phyloP scores from a whole-genome alignment of 176 grass and related monocot genomes.

The Rhynchospora breviuscula region DNA sequence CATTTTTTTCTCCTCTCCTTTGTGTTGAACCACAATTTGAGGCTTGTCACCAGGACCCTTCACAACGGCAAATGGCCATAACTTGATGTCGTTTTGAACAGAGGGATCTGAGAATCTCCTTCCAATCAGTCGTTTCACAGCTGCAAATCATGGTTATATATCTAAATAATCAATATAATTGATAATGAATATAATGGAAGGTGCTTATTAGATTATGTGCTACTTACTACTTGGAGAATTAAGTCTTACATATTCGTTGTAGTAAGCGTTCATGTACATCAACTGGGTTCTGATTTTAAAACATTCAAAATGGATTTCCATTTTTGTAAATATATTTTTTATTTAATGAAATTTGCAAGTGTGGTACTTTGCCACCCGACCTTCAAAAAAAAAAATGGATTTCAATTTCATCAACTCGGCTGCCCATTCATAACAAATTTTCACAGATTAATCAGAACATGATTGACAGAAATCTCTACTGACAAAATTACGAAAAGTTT shows the following conservation, averaged over 20 bases:
- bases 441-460: not conserved
- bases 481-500: not conserved
- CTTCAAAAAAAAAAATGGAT: too few species aligned
- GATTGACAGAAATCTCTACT: not conserved
- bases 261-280: too few species aligned
- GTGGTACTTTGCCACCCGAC: too few species aligned
- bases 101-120: conserved; percentile 14
- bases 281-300: too few species aligned
- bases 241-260: not conserved
- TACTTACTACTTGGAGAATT: not conserved
- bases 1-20: conserved; percentile 17
- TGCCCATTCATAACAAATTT: not conserved
- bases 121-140: conserved; percentile 24
- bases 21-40: not conserved
- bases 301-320: too few species aligned
- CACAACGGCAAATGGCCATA: conserved; percentile 17
- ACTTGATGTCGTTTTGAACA: not conserved
- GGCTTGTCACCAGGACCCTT: not conserved
- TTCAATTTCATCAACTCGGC: too few species aligned
- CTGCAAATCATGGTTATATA: not conserved
- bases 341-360: too few species aligned
- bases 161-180: not conserved
- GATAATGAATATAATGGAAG: not conserved
- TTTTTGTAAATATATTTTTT: too few species aligned
- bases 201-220: not conserved